Evolutionary conservation across 108 stramenopile species (phyloP).

Genomic region (Nitzschia sp.): DNA sequence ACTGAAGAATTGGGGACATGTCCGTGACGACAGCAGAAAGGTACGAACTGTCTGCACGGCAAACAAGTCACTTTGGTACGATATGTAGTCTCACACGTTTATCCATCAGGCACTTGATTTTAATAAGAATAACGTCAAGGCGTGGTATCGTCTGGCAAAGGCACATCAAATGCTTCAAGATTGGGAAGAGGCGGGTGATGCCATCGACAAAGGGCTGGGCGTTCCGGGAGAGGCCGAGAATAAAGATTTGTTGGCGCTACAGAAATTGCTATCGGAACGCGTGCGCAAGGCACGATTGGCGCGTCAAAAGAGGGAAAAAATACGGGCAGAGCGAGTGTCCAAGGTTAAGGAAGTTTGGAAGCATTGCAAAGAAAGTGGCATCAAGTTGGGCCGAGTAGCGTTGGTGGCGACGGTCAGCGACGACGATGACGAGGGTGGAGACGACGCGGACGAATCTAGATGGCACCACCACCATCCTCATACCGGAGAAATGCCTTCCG

Average conservation of each 20-base stretch:
- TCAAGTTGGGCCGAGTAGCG: slow-evolving; percentile 74
- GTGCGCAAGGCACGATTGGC: slow-evolving; percentile 67
- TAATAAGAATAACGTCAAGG: slow-evolving; percentile 81
- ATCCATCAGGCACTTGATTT: slow-evolving; percentile 50
- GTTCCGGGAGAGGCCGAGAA: slow-evolving; percentile 55
- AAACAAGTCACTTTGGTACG: neutral
- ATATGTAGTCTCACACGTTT: too few species aligned
- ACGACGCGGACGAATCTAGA: slow-evolving; percentile 64
- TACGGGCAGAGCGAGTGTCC: slow-evolving; percentile 75
- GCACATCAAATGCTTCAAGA: slow-evolving; percentile 76
- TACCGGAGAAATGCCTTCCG: slow-evolving; percentile 67
- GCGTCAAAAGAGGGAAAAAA: slow-evolving; percentile 78
- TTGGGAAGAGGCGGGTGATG: slow-evolving; percentile 85
- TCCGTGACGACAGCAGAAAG: slow-evolving; percentile 71
- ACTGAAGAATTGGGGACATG: slow-evolving; percentile 88
- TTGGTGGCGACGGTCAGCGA: slow-evolving; percentile 79
- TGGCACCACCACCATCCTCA: slow-evolving; percentile 90
- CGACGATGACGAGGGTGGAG: slow-evolving; percentile 65
- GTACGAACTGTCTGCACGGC: slow-evolving; percentile 11
- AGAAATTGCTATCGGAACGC: slow-evolving; percentile 55
- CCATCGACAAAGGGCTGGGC: slow-evolving; percentile 75
- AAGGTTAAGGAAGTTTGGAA: slow-evolving; percentile 87
- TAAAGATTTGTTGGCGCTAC: slow-evolving; percentile 68
- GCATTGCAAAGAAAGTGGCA: slow-evolving; percentile 70
- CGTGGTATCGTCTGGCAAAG: slow-evolving; percentile 87